Evolutionary conservation across 129 eudicot species (phyloP).

Genomic region (Flaveria robusta): DNA sequence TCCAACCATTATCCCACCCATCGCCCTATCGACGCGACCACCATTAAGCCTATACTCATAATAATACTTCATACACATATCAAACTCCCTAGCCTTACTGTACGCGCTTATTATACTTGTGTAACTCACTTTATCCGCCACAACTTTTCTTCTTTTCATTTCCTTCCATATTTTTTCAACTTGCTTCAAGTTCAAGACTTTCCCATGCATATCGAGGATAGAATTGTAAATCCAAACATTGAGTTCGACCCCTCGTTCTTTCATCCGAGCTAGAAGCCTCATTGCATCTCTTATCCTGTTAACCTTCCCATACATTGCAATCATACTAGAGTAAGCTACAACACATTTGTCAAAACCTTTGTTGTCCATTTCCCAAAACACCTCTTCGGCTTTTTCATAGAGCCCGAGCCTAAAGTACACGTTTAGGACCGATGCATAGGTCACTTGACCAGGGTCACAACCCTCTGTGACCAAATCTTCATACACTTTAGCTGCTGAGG

Average conservation of each 20-base stretch:
- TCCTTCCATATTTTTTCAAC: constrained; percentile 92
- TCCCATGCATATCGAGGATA: constrained; percentile 80
- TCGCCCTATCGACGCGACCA: constrained; percentile 64
- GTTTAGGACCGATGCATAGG: constrained; percentile 75
- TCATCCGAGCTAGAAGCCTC: constrained; percentile 86
- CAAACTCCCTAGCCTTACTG: constrained; percentile 65
- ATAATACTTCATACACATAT: constrained; percentile 56
- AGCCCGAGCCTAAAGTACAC: constrained; percentile 61
- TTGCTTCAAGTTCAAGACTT: constrained; percentile 60
- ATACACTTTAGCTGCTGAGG: constrained; percentile 54
- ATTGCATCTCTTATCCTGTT: constrained; percentile 69
- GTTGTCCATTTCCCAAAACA: constrained; percentile 66
- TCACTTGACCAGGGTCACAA: constrained; percentile 85
- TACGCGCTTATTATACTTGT: constrained; percentile 80
- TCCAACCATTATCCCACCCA: constrained; percentile 95
- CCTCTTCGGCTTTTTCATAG: constrained; percentile 64
- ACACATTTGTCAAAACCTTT: constrained; percentile 79
- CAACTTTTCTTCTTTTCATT: constrained; percentile 75
- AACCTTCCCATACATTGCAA: constrained; percentile 74
- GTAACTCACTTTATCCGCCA: constrained; percentile 72
- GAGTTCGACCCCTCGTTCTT: constrained; percentile 73
- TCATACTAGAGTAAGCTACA: constrained; percentile 88
- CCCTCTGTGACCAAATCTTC: constrained; percentile 54
- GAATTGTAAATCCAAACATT: constrained; percentile 90
- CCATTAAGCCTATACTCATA: constrained; percentile 68